phyloP scores from a whole-genome alignment of 140 eudicot species.

The Cichorium intybus region DNA sequence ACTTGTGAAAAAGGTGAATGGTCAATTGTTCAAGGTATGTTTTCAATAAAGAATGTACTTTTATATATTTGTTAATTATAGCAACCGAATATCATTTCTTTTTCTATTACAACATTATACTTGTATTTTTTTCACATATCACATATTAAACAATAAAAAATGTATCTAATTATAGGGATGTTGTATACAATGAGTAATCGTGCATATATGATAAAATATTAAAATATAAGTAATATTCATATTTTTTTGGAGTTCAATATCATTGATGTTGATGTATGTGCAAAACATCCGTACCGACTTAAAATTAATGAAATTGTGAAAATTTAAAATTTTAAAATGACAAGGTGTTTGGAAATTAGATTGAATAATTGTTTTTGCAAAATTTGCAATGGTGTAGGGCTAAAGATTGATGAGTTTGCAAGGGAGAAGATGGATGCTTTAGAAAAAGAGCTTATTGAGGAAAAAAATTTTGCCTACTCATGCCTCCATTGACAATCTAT shows the following conservation, averaged over 20 bases:
- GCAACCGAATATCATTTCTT: not conserved
- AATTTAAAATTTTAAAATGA: not conserved
- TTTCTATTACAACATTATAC: not conserved
- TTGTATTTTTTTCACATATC: too few species aligned
- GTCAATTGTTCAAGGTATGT: constrained; percentile 81
- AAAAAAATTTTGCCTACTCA: constrained; percentile 64
- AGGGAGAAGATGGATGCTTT: constrained; percentile 71
- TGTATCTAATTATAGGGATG: too few species aligned
- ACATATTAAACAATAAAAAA: too few species aligned
- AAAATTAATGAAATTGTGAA: not conserved
- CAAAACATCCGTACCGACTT: too few species aligned
- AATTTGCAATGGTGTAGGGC: constrained; percentile 45
- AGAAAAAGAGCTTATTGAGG: constrained; percentile 65
- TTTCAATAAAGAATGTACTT: not conserved
- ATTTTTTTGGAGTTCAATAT: too few species aligned
- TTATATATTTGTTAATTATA: not conserved
- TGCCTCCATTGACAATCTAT: constrained; percentile 40
- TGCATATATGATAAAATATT: too few species aligned
- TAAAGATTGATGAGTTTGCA: constrained; percentile 61
- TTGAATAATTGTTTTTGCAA: constrained; percentile 7
- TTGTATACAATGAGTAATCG: too few species aligned
- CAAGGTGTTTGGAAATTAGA: not conserved
- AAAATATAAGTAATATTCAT: too few species aligned
- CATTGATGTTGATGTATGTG: too few species aligned
- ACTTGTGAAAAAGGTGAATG: constrained; percentile 89